Percentiles rank a stretch among this genome's conserved stretches.
Conservation (phyloP, 768 basidiomycete species). For the Amyloporia xantha region DNA sequence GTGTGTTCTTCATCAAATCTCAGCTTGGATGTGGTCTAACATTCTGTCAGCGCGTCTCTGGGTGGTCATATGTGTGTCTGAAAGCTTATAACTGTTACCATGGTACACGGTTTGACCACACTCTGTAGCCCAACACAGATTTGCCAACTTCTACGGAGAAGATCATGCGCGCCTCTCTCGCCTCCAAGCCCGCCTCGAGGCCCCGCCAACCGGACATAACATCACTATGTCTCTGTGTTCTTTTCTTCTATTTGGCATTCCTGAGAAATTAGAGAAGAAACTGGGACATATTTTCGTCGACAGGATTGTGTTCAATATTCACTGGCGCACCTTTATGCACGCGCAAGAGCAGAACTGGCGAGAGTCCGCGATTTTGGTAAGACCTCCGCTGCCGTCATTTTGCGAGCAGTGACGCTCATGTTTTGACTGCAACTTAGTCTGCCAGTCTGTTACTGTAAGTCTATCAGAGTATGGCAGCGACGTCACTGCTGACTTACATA, state of each 20-base stretch:
- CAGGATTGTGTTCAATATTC: conserved; percentile 16
- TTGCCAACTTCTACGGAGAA: conserved; percentile 21
- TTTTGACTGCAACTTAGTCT: too few relatives aligned
- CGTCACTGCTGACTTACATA: not conserved
- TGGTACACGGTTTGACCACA: not conserved
- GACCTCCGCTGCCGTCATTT: not conserved
- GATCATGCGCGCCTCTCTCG: conserved; percentile 18
- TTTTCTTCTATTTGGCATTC: not conserved
- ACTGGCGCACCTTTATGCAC: conserved; percentile 19
- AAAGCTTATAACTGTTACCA: not conserved
- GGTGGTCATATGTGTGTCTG: conserved; percentile 9
- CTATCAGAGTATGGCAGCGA: too few relatives aligned
- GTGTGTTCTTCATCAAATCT: not conserved
- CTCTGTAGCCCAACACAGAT: conserved; percentile 14
- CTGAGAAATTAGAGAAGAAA: not conserved
- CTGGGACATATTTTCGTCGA: conserved; percentile 1
- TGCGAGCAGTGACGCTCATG: not conserved
- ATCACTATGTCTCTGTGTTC: not conserved
- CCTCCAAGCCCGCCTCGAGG: conserved; percentile 14
- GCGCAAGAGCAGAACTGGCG: conserved; percentile 14
- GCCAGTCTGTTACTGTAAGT: too few relatives aligned
- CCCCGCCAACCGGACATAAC: not conserved
- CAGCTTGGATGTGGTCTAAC: conserved; percentile 6
- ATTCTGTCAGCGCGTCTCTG: conserved; percentile 16
- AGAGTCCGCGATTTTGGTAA: conserved; percentile 9